Evolutionary conservation across 257 asterid species (phyloP).

Genomic region (Solanum peruvianum): DNA sequence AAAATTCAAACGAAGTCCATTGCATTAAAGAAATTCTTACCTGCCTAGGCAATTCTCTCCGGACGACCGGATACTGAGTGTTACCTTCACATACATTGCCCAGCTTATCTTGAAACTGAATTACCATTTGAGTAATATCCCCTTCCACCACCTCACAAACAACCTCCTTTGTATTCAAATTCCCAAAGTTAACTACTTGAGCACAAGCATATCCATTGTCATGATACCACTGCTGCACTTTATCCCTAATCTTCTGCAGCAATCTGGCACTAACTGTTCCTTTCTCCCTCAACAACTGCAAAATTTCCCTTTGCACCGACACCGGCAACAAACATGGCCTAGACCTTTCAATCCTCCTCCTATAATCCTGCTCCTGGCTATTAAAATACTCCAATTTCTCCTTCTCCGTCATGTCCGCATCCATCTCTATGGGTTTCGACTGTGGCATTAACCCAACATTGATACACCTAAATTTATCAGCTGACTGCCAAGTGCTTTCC

Average conservation of each 20-base stretch:
- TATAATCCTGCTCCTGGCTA: constrained; percentile 70
- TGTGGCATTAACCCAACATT: constrained; percentile 87
- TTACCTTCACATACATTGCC: constrained; percentile 92
- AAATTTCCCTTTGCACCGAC: constrained; percentile 61
- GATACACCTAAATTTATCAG: constrained; percentile 77
- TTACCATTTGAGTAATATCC: constrained; percentile 73
- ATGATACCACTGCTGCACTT: constrained; percentile 93
- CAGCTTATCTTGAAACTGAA: constrained; percentile 94
- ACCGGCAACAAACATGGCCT: constrained; percentile 81
- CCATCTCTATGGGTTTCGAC: constrained; percentile 85
- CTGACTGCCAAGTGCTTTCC: constrained; percentile 85
- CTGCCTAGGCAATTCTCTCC: constrained; percentile 83
- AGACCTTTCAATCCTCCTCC: constrained; percentile 61
- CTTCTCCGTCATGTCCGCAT: constrained; percentile 90
- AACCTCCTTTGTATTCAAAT: constrained; percentile 82
- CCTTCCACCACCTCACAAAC: constrained; percentile 99
- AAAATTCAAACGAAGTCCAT: neutral
- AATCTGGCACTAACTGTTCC: constrained; percentile 84
- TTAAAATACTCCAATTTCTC: constrained; percentile 54
- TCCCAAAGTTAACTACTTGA: constrained; percentile 91
- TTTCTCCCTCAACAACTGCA: constrained; percentile 55
- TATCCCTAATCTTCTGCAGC: constrained; percentile 91
- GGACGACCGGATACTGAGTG: constrained; percentile 66
- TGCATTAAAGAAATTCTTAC: constrained; percentile 12
- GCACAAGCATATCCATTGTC: constrained; percentile 92